Evolutionary conservation across 306 rosid species (phyloP), one percentile per base, ranked within the genome.

Genomic region (Pyrus betulifolia): DNA sequence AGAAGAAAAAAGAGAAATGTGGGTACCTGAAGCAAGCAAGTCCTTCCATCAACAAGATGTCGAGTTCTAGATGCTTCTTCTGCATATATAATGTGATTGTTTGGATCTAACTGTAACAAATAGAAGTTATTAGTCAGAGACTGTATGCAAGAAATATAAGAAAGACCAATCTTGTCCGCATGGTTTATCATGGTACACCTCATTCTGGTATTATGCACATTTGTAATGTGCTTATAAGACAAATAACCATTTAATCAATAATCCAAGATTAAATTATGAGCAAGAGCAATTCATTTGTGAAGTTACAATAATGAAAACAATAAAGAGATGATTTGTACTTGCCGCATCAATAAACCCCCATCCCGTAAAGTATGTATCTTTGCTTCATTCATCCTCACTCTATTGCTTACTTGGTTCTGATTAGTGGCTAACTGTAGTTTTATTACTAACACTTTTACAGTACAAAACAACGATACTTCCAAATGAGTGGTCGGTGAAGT

Each of bases 21-120:
- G 76, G 70, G 79, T 73, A 91, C 98, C 98, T 95, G 98, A 92
- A 95, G 98, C 89, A 95, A 89, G 88, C 97, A 92, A 51, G 98
- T 92, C 87, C 97, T 90, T 85, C 97, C 98, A 92, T 95, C 98
- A 73, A 95, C 92, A 72, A 95, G 85, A 87, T 92, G 98, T 30
- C 97, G 96, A 80, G 97, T 95, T 78, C 97, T 97, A 65, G 98
- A 97, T 69, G 97, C 97, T 88, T 95, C 98, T 87, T 95, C 98
- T 25, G 96, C 96, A 79, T 95, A 95, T 83, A 92, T 88, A 30
- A 95, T 93, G 84, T 95, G 97, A 87, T 98, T 96, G 84, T 91
- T 96, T 84, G 98, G 98, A 74, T 92, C 90, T 93, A 96, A 82
- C 99, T 96, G 93, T 79, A 68, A 82, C 58, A 74, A 85, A 71